These are phyloP conservation scores for Globisporangium spiculum DNA, from an alignment of 352 stramenopile genomes.

Conservation along the genomic window DNA sequence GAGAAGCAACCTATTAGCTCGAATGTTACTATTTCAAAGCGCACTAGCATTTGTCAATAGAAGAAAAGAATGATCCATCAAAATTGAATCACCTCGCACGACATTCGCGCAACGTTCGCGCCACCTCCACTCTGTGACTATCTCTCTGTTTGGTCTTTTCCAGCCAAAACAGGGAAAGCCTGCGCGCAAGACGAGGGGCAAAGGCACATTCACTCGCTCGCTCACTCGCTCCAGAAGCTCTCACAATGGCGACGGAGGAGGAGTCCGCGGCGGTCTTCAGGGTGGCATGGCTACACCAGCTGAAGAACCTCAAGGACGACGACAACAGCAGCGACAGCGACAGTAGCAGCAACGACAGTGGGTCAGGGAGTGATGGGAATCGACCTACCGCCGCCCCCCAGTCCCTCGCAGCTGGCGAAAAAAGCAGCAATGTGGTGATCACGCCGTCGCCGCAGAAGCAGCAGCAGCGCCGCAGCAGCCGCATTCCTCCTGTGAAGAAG, in stretches of 20 bases:
- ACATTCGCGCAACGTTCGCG: not conserved
- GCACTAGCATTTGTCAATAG: not conserved
- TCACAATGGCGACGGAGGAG: not conserved
- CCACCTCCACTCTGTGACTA: not conserved
- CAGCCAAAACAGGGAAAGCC: not conserved
- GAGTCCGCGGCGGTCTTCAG: not conserved
- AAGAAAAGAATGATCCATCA: not conserved
- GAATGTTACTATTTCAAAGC: not conserved
- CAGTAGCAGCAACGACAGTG: conserved; percentile 4
- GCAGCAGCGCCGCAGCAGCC: not conserved
- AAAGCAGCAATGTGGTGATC: not conserved
- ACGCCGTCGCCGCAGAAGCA: not conserved
- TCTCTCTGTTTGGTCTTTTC: not conserved
- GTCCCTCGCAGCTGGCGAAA: not conserved
- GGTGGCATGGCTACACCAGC: conserved; percentile 7
- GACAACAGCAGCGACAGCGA: conserved; percentile 19
- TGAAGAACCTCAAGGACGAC: conserved; percentile 16
- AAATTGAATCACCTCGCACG: not conserved
- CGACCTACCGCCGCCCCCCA: not conserved
- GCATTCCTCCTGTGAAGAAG: not conserved
- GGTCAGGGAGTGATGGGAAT: not conserved
- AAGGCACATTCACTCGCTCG: no score
- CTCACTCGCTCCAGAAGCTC: not conserved
- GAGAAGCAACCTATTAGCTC: not conserved
- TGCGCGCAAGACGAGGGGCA: not conserved